Conservation (phyloP, 2,329 filamentous ascomycete species). For the Apiospora phragmitis region DNA sequence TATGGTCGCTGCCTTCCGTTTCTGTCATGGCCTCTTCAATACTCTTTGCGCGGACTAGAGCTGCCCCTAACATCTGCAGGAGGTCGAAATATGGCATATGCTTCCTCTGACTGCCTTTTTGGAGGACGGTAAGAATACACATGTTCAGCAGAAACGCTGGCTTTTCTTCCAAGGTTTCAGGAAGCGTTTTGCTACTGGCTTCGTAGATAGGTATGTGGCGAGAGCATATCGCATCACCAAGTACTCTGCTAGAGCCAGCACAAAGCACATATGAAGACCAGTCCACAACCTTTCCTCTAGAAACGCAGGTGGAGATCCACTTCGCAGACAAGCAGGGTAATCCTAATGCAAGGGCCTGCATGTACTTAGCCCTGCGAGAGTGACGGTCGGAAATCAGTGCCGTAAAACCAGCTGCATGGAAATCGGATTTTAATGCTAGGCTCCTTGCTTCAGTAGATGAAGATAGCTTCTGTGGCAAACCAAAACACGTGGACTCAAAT, state of each 20-base stretch:
- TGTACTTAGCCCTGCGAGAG: slow-evolving; percentile 85
- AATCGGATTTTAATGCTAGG: slow-evolving; percentile 59
- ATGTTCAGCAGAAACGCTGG: slow-evolving; percentile 60
- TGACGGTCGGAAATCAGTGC: slow-evolving; percentile 85
- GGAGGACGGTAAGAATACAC: slow-evolving; percentile 71
- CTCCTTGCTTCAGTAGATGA: slow-evolving; percentile 22
- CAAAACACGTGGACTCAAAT: slow-evolving; percentile 55
- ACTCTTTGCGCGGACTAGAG: slow-evolving; percentile 65
- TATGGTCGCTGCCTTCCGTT: slow-evolving; percentile 43
- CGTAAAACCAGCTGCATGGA: slow-evolving; percentile 67
- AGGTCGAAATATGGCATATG: slow-evolving; percentile 78
- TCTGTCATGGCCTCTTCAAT: slow-evolving; percentile 64
- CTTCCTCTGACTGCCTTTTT: slow-evolving; percentile 56
- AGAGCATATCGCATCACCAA: slow-evolving; percentile 77
- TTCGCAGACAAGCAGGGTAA: slow-evolving; percentile 80
- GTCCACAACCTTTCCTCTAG: slow-evolving; percentile 60
- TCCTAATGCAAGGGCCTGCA: slow-evolving; percentile 88
- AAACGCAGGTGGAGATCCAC: slow-evolving; percentile 77
- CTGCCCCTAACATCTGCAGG: slow-evolving; percentile 74
- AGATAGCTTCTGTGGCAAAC: slow-evolving; percentile 29
- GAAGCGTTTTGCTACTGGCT: slow-evolving; percentile 55
- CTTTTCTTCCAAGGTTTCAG: slow-evolving; percentile 57
- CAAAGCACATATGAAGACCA: slow-evolving; percentile 85
- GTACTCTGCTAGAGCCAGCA: slow-evolving; percentile 75
- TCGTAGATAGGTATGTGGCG: slow-evolving; percentile 66